Evolutionary conservation across 495 filamentous ascomycete species (phyloP).

Genomic region (Evansstolkia leycettana): DNA sequence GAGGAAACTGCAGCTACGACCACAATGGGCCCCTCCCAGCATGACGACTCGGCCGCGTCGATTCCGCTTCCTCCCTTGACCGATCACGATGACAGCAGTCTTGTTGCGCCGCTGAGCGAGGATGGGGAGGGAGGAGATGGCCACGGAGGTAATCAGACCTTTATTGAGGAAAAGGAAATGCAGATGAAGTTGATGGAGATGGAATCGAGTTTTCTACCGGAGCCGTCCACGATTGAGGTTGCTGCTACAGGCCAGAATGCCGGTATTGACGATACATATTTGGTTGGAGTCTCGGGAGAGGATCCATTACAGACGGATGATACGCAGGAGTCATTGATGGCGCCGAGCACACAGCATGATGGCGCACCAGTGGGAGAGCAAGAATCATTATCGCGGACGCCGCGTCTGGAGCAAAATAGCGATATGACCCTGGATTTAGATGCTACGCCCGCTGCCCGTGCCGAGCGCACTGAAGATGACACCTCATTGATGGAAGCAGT

Average conservation of each 20-base stretch:
- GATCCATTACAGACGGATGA: conserved; percentile 12
- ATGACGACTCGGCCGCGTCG: conserved; percentile 13
- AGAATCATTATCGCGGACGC: conserved; percentile 36
- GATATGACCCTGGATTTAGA: conserved; percentile 13
- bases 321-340: conserved; percentile 17
- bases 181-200: conserved; percentile 65
- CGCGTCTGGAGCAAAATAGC: conserved; percentile 14
- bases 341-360: conserved; percentile 5
- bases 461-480: conserved; percentile 25
- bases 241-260: conserved; percentile 11
- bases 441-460: conserved; percentile 11
- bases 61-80: conserved; percentile 24
- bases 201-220: conserved; percentile 71
- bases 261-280: conserved; percentile 31
- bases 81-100: conserved; percentile 27
- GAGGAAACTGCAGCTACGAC: neutral
- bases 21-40: conserved; percentile 2
- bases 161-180: conserved; percentile 55
- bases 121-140: conserved; percentile 26
- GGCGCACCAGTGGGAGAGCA: conserved; percentile 6
- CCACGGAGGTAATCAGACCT: conserved; percentile 28
- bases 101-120: conserved; percentile 13
- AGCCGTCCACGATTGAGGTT: conserved; percentile 34
- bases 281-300: conserved; percentile 22
- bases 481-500: conserved; percentile 49